Percentiles rank a stretch among this genome's conserved stretches.
Evolutionary conservation across 2,329 filamentous ascomycete genomes (phyloP).

Genomic region (Fusarium sp.): DNA sequence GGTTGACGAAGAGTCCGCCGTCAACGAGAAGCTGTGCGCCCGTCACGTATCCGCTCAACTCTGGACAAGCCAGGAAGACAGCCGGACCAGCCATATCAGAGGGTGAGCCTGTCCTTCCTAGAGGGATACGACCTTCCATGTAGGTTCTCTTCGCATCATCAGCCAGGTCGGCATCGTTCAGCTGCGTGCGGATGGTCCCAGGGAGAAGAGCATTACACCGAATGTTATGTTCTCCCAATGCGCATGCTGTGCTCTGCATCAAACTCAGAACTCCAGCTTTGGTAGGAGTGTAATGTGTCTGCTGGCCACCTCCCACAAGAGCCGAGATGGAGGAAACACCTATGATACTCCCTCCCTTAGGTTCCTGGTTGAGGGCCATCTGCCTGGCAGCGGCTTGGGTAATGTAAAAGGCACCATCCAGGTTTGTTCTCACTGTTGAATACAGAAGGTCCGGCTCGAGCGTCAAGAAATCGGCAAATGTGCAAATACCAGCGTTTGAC

Average conservation of each 20-base stretch:
- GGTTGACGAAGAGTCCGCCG: constrained; percentile 88
- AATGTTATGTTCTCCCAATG: constrained; percentile 79
- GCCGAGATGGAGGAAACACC: constrained; percentile 78
- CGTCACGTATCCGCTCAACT: constrained; percentile 83
- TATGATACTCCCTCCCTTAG: constrained; percentile 82
- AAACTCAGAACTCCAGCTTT: constrained; percentile 84
- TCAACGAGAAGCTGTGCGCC: constrained; percentile 88
- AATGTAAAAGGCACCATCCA: constrained; percentile 88
- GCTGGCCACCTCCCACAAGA: constrained; percentile 79
- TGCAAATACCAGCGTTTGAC: constrained; percentile 88
- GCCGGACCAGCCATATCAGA: constrained; percentile 84
- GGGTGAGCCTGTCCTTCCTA: constrained; percentile 78
- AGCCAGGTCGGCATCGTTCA: constrained; percentile 85
- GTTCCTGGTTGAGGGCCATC: constrained; percentile 73
- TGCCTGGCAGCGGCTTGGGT: constrained; percentile 86
- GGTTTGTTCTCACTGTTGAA: constrained; percentile 80
- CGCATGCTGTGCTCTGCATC: constrained; percentile 85
- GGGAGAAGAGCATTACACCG: constrained; percentile 86
- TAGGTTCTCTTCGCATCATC: constrained; percentile 84
- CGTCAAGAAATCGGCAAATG: constrained; percentile 86
- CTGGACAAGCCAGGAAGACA: constrained; percentile 83
- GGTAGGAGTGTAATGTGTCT: constrained; percentile 89
- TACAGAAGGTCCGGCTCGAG: constrained; percentile 76
- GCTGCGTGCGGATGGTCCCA: constrained; percentile 83
- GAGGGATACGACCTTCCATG: constrained; percentile 83